Evolutionary conservation across 176 grass and related monocot genomes (phyloP).

Genomic region (Raddia guianensis): DNA sequence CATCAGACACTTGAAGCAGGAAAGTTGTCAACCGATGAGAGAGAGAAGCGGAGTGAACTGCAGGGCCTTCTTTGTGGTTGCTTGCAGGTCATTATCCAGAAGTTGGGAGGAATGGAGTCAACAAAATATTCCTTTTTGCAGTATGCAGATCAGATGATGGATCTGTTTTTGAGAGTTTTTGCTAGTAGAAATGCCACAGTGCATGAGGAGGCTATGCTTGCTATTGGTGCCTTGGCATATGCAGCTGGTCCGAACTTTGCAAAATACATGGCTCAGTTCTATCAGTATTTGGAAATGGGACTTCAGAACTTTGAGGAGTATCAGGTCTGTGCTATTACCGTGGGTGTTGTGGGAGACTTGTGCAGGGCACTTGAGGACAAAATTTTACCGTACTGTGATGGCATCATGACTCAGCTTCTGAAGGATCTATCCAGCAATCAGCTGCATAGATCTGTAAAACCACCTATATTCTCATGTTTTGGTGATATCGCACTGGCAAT

Average conservation of each 20-base stretch:
- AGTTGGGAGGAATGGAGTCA: slow-evolving; percentile 69
- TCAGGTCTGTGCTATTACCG: slow-evolving; percentile 86
- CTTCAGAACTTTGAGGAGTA: slow-evolving; percentile 94
- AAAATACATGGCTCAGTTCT: slow-evolving; percentile 89
- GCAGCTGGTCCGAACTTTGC: slow-evolving; percentile 68
- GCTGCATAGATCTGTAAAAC: slow-evolving; percentile 81
- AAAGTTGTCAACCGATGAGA: slow-evolving; percentile 78
- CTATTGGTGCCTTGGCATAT: slow-evolving; percentile 92
- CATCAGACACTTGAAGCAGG: slow-evolving; percentile 74
- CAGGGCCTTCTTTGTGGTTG: slow-evolving; percentile 84
- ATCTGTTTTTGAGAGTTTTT: slow-evolving; percentile 84
- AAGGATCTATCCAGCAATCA: slow-evolving; percentile 81
- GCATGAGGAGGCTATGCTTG: slow-evolving; percentile 90
- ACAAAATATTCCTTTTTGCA: slow-evolving; percentile 84
- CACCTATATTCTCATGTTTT: slow-evolving; percentile 85
- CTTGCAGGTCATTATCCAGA: slow-evolving; percentile 88
- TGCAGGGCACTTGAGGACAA: slow-evolving; percentile 87
- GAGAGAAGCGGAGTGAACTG: slow-evolving; percentile 79
- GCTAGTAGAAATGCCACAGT: slow-evolving; percentile 78
- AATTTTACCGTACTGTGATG: slow-evolving; percentile 77
- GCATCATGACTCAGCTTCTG: slow-evolving; percentile 87
- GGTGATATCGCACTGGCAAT: slow-evolving; percentile 88
- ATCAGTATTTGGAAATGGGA: slow-evolving; percentile 91
- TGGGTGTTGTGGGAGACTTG: slow-evolving; percentile 84
- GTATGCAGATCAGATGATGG: slow-evolving; percentile 85